Conservation (phyloP, 2,329 filamentous ascomycete genomes). For the Cladosporium sp. region DNA sequence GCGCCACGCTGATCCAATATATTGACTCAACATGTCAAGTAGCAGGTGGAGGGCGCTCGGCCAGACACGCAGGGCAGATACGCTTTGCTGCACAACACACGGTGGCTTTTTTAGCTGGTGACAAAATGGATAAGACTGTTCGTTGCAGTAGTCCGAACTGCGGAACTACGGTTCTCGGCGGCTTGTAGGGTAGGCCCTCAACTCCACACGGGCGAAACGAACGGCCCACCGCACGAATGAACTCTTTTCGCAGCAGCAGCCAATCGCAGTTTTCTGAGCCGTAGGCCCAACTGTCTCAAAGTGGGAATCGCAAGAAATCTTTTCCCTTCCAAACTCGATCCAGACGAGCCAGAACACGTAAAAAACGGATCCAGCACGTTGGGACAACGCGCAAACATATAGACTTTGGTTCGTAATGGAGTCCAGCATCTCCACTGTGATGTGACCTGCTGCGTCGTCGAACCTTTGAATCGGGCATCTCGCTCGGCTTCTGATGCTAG, state of each 20-base stretch:
- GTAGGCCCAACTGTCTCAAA: background rate
- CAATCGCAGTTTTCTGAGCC: background rate
- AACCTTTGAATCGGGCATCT: background rate
- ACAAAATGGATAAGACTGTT: background rate
- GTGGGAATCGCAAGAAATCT: background rate
- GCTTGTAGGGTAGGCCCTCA: background rate
- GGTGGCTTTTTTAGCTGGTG: background rate
- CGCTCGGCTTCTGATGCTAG: background rate
- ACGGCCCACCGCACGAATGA: background rate
- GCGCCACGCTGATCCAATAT: background rate
- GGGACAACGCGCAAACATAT: background rate
- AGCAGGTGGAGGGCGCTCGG: background rate
- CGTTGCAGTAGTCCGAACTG: background rate
- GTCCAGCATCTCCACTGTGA: background rate
- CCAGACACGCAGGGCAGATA: background rate
- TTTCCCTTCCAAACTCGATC: background rate
- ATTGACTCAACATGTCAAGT: background rate
- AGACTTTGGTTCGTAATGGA: background rate
- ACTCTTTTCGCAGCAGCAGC: background rate
- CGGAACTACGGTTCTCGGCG: too few species aligned
- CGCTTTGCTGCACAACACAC: background rate
- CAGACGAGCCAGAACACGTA: background rate
- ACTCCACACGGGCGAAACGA: slow-evolving; percentile 5
- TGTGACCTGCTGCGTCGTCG: background rate
- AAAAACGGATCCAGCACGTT: background rate